These are phyloP conservation scores for Zymoseptoria crescenta DNA, from an alignment of 2,329 filamentous ascomycete species.

Conservation along the genomic window DNA sequence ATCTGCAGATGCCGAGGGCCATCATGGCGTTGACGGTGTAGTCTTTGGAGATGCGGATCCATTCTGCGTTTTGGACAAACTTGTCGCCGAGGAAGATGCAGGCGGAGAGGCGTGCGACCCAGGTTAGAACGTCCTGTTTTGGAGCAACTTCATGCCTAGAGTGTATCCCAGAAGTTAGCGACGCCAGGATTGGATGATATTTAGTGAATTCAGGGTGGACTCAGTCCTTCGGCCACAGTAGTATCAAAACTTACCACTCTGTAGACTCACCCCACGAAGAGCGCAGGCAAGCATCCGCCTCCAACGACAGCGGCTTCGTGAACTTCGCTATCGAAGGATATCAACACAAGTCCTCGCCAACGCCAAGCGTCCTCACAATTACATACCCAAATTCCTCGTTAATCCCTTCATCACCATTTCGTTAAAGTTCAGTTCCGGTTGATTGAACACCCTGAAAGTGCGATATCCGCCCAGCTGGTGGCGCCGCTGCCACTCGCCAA, in stretches of 20 bases:
- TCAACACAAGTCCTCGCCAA: not conserved
- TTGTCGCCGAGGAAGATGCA: conserved; percentile 35
- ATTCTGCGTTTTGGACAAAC: conserved; percentile 33
- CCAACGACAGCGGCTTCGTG: conserved; percentile 2
- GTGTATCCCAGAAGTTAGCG: not conserved
- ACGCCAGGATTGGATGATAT: not conserved
- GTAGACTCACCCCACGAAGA: conserved; percentile 1
- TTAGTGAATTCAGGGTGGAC: too few relatives aligned
- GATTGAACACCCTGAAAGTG: conserved; percentile 6
- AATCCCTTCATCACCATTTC: conserved; percentile 12
- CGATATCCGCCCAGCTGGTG: conserved; percentile 2
- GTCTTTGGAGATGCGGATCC: conserved; percentile 31
- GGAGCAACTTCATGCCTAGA: conserved; percentile 7
- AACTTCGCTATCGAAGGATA: too few relatives aligned
- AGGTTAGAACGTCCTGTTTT: conserved; percentile 23
- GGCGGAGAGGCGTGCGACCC: conserved; percentile 35
- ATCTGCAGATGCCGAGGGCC: conserved; percentile 28
- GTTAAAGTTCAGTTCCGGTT: conserved; percentile 5
- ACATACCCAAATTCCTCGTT: conserved; percentile 8
- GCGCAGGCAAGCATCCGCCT: not conserved
- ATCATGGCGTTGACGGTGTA: conserved; percentile 34
- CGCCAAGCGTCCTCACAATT: not conserved
- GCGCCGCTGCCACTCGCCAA: not conserved
- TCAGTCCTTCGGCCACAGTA: too few relatives aligned
- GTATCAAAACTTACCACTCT: conserved; percentile 6